A percentile compares a stretch with the other conserved stretches of the same genome.
These are phyloP conservation scores for Solanum hybrid DNA, from an alignment of 305 asterid species.

Conservation along the genomic window DNA sequence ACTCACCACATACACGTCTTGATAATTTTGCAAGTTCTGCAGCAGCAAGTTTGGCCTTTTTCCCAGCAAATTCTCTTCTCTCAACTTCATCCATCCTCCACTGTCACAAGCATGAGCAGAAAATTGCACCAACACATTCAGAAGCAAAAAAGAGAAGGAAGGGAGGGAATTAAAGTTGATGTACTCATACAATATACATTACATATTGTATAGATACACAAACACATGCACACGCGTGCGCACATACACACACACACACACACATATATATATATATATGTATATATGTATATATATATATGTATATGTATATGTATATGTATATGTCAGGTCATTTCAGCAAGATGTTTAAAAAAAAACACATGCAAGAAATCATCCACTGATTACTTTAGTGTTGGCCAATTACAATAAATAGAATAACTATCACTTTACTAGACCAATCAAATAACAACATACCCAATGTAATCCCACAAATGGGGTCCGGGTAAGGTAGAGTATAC, in stretches of 20 bases:
- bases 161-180: not conserved
- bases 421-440: not conserved
- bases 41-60: slow-evolving; percentile 95
- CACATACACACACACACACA: not conserved
- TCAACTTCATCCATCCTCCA: slow-evolving; percentile 81
- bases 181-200: not conserved
- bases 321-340: not conserved
- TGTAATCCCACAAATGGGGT: not conserved
- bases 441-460: not conserved
- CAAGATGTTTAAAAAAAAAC: not conserved
- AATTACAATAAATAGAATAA: not conserved
- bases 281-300: not conserved
- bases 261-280: not conserved
- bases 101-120: slow-evolving; percentile 31
- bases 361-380: not conserved
- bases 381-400: not conserved
- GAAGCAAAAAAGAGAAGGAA: slow-evolving; percentile 8
- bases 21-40: slow-evolving; percentile 97
- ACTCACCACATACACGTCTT: slow-evolving; percentile 92
- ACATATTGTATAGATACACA: not conserved
- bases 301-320: not conserved
- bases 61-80: slow-evolving; percentile 87
- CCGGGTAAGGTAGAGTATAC: not conserved
- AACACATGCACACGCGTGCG: not conserved
- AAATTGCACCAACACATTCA: slow-evolving; percentile 3